Percentiles rank a stretch among this genome's conserved stretches.
Conservation (phyloP, 352 stramenopile genomes). For the Blastocystis hominis region DNA sequence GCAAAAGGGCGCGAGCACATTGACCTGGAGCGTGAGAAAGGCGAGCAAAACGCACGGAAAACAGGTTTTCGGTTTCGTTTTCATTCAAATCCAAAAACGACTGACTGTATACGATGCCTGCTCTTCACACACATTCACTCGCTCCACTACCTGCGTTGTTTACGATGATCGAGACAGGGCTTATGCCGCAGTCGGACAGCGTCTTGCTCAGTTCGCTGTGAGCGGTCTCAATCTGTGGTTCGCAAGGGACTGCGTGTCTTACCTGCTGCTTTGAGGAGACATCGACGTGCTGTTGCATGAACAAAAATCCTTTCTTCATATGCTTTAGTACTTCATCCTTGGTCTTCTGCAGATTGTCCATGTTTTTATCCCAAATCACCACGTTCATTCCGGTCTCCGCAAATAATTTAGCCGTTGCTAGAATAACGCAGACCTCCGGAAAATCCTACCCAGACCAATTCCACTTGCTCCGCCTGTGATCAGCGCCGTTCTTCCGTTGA, state of each 20-base stretch:
- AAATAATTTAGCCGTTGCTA: constrained; percentile 25
- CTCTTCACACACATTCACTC: not conserved
- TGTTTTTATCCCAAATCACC: constrained; percentile 36
- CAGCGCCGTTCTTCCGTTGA: constrained; percentile 17
- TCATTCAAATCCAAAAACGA: not conserved
- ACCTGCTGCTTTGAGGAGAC: not conserved
- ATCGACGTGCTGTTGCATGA: constrained; percentile 38
- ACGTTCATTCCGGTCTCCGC: constrained; percentile 41
- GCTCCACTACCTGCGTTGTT: constrained; percentile 24
- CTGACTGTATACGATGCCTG: constrained; percentile 10
- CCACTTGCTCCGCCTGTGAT: constrained; percentile 28
- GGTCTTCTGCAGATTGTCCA: not conserved
- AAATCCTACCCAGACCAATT: not conserved
- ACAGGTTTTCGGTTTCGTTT: constrained; percentile 1
- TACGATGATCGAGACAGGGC: constrained; percentile 1
- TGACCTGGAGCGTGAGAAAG: not conserved
- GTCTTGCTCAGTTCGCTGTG: not conserved
- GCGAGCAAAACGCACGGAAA: not conserved
- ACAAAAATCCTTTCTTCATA: not conserved
- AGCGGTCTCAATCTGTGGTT: not conserved
- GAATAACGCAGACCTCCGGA: not conserved
- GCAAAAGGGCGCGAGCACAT: not conserved
- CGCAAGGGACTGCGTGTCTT: not conserved
- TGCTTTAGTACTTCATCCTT: not conserved
- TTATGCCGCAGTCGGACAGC: not conserved